These are phyloP conservation scores for Scorias spongiosa DNA, from an alignment of 2,329 filamentous ascomycete species.

Conservation along the genomic window DNA sequence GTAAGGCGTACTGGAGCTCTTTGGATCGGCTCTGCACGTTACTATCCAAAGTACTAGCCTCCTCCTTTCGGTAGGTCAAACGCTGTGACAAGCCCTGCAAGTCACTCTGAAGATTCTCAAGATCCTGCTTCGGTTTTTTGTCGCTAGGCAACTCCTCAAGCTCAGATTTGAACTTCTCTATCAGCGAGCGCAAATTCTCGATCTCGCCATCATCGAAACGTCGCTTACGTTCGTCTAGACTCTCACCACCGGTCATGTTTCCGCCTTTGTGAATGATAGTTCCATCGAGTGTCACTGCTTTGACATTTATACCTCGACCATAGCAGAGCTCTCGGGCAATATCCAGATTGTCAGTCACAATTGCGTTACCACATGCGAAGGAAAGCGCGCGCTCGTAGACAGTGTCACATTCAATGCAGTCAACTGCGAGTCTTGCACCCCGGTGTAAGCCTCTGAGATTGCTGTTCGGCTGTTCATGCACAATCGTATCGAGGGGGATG, in stretches of 20 bases:
- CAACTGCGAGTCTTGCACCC: conserved; percentile 74
- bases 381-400: conserved; percentile 82
- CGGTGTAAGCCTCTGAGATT: conserved; percentile 80
- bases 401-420: conserved; percentile 87
- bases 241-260: conserved; percentile 88
- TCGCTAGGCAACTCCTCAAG: conserved; percentile 66
- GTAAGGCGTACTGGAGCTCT: conserved; percentile 58
- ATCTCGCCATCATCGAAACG: conserved; percentile 84
- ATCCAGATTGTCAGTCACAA: conserved; percentile 78
- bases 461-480: conserved; percentile 79
- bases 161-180: conserved; percentile 61
- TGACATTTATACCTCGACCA: conserved; percentile 68
- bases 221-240: conserved; percentile 52
- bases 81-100: conserved; percentile 66
- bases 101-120: conserved; percentile 69
- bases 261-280: conserved; percentile 93
- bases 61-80: conserved; percentile 54
- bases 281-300: conserved; percentile 89
- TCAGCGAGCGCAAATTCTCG: conserved; percentile 64
- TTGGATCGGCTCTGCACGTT: conserved; percentile 75
- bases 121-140: conserved; percentile 58
- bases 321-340: conserved; percentile 86
- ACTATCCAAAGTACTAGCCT: conserved; percentile 62
- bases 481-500: conserved; percentile 92
- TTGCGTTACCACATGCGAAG: conserved; percentile 86